These are phyloP conservation scores for Cantharellus cinnabarinus DNA, from an alignment of 768 basidiomycete species.

Conservation along the genomic window DNA sequence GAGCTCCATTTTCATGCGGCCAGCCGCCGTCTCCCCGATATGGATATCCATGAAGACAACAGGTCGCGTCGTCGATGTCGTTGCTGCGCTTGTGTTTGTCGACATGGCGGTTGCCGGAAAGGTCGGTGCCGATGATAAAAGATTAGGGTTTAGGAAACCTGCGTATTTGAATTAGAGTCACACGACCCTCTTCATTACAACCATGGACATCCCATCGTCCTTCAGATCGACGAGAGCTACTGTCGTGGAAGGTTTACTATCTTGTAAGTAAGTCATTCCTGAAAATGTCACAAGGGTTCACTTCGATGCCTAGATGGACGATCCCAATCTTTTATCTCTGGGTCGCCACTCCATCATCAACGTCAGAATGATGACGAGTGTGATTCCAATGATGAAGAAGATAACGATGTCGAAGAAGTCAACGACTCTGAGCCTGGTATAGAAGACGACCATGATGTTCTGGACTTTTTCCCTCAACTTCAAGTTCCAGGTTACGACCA, in stretches of 20 bases:
- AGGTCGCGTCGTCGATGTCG: constrained; percentile 28
- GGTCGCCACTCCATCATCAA: neutral
- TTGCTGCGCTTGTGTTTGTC: neutral
- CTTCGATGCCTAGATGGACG: neutral
- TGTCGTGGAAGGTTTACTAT: neutral
- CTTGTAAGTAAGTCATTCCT: neutral
- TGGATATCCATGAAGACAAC: constrained; percentile 94
- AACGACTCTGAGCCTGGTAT: too few relatives aligned
- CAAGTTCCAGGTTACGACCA: too few relatives aligned
- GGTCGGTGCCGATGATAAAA: neutral
- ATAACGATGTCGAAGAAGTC: neutral
- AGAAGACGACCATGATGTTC: too few relatives aligned
- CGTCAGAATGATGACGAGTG: neutral
- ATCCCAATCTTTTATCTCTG: neutral
- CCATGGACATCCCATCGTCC: neutral
- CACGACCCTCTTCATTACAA: too few relatives aligned
- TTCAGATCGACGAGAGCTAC: neutral
- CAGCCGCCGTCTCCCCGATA: constrained; percentile 91
- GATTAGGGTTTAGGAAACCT: too few relatives aligned
- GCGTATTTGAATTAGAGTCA: too few relatives aligned
- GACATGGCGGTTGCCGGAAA: neutral
- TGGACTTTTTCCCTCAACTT: too few relatives aligned
- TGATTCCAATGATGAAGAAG: neutral
- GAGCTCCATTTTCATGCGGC: constrained; percentile 90
- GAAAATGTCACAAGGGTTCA: too few relatives aligned